Conservation (phyloP, 345 rosid genomes). For the Hibiscus trionum region DNA sequence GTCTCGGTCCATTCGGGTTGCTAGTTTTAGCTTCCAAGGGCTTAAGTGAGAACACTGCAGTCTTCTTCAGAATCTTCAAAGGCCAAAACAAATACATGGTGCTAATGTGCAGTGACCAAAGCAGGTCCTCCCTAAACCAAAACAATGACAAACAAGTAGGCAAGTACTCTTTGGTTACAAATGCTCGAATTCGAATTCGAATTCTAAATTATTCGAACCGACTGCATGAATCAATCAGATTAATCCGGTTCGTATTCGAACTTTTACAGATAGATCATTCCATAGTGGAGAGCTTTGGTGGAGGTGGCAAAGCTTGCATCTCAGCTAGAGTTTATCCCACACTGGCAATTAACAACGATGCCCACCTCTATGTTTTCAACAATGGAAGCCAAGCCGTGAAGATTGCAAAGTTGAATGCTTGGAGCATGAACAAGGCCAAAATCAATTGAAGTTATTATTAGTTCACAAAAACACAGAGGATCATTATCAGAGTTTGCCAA, state of each 20-base stretch:
- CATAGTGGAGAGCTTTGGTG: slow-evolving; percentile 80
- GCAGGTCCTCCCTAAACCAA: neutral
- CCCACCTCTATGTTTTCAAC: slow-evolving; percentile 53
- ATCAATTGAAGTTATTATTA: slow-evolving; percentile 21
- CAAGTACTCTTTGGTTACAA: too few species aligned
- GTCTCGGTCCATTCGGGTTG: neutral
- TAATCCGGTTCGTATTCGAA: too few species aligned
- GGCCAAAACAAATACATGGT: neutral
- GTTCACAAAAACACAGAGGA: neutral
- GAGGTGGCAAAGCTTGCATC: slow-evolving; percentile 47
- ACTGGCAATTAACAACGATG: slow-evolving; percentile 26
- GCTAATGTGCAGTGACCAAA: neutral
- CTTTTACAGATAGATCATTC: slow-evolving; percentile 56
- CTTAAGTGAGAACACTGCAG: neutral
- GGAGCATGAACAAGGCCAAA: slow-evolving; percentile 68
- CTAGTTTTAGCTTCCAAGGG: neutral
- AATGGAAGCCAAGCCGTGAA: slow-evolving; percentile 43
- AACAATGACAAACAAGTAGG: neutral
- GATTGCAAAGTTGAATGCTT: slow-evolving; percentile 39
- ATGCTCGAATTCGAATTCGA: too few species aligned
- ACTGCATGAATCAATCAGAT: too few species aligned
- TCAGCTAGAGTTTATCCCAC: slow-evolving; percentile 69
- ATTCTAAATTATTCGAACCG: too few species aligned
- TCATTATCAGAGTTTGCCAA: too few species aligned
- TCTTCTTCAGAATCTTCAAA: neutral